A percentile compares a stretch with the other conserved stretches of the same genome.
These are phyloP conservation scores for Gaultheria prostrata DNA, from an alignment of 148 eudicot species.

Conservation along the genomic window DNA sequence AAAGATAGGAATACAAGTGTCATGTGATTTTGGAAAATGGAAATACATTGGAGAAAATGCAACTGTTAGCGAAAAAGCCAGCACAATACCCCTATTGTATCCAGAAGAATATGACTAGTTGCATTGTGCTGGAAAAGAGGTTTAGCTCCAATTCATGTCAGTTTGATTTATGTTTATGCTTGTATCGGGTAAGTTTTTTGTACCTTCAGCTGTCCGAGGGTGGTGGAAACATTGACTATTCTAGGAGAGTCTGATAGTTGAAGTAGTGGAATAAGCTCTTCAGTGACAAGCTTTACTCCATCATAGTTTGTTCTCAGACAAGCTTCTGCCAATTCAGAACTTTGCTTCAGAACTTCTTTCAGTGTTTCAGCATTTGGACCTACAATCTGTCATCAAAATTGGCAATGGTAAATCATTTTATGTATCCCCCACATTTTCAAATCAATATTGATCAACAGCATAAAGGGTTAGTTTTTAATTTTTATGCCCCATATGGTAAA, in stretches of 20 bases:
- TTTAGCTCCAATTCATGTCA: neutral
- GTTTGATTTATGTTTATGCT: neutral
- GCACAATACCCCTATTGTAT: neutral
- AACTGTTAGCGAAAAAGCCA: neutral
- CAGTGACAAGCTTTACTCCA: conserved; percentile 31
- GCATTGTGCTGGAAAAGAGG: too few relatives aligned
- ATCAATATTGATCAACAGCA: neutral
- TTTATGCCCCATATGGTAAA: neutral
- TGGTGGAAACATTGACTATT: conserved; percentile 40
- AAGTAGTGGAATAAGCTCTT: conserved; percentile 42
- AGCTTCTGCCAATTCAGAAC: conserved; percentile 27
- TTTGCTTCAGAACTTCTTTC: neutral
- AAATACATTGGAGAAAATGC: neutral
- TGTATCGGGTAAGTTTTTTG: neutral
- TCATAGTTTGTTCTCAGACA: conserved; percentile 48
- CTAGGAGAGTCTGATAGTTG: conserved; percentile 37
- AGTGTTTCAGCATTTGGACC: neutral
- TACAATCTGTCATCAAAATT: neutral
- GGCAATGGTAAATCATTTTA: neutral
- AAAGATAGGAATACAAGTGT: too few relatives aligned
- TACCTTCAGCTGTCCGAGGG: conserved; percentile 26
- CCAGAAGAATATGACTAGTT: neutral
- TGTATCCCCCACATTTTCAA: neutral
- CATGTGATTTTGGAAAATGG: neutral
- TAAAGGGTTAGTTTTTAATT: neutral